These are phyloP conservation scores for Fraxinus floribunda DNA, from an alignment of 305 asterid genomes.

Conservation along the genomic window DNA sequence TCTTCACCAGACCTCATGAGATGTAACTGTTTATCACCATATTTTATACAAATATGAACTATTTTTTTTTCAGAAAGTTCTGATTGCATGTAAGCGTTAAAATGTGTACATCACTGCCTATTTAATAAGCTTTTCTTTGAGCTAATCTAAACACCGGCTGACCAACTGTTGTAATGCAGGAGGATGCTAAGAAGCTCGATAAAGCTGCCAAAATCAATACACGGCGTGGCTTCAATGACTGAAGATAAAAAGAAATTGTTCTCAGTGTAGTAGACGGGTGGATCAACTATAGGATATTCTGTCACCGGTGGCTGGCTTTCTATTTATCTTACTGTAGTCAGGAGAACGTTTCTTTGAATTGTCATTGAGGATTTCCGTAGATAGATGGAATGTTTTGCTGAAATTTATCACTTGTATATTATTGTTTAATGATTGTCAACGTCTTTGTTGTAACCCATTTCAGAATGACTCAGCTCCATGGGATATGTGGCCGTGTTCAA, in stretches of 20 bases:
- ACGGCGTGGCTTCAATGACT: slow-evolving; percentile 33
- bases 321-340: background rate
- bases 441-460: background rate
- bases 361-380: background rate
- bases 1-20: background rate
- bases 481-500: background rate
- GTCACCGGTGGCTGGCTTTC: background rate
- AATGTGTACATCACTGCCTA: background rate
- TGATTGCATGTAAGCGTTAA: background rate
- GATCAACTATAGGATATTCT: background rate
- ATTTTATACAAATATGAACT: background rate
- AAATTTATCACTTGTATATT: background rate
- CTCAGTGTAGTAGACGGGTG: background rate
- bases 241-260: background rate
- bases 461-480: background rate
- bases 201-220: slow-evolving; percentile 60
- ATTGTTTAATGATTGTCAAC: background rate
- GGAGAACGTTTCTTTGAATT: background rate
- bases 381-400: background rate
- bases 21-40: background rate
- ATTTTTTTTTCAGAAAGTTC: background rate
- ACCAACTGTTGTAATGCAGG: slow-evolving; percentile 45
- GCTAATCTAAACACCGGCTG: background rate
- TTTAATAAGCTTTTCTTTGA: background rate
- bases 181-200: slow-evolving; percentile 67